Percentiles rank a stretch among this genome's conserved stretches.
phyloP scores from a whole-genome alignment of 495 filamentous ascomycete genomes.

The Saxophila tyrrhenica region DNA sequence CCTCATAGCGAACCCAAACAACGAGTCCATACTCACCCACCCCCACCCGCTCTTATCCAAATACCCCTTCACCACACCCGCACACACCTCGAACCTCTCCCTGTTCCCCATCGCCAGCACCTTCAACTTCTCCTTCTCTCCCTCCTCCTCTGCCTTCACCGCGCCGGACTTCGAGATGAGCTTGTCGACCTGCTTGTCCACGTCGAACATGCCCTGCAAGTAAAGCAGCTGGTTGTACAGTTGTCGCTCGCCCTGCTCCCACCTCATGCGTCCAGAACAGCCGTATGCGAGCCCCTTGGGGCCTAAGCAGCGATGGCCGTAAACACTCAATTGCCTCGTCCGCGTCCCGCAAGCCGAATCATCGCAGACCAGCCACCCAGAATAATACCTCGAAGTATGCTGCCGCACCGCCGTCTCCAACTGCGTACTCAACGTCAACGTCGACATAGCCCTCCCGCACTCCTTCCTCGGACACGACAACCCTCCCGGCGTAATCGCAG shows the following conservation, averaged over 20 bases:
- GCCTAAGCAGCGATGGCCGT: constrained; percentile 80
- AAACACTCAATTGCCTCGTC: constrained; percentile 84
- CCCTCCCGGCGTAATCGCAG: constrained; percentile 47
- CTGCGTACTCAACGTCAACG: constrained; percentile 69
- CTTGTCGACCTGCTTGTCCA: constrained; percentile 60
- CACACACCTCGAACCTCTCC: constrained; percentile 60
- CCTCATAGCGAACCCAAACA: constrained; percentile 60
- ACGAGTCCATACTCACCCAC: constrained; percentile 91
- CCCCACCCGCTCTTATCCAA: constrained; percentile 85
- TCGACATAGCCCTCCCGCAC: constrained; percentile 54
- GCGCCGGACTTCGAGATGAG: constrained; percentile 38
- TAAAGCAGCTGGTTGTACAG: constrained; percentile 93
- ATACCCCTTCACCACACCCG: constrained; percentile 71
- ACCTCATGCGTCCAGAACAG: constrained; percentile 80
- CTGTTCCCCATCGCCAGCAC: constrained; percentile 73
- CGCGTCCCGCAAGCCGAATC: constrained; percentile 76
- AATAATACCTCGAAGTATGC: constrained; percentile 74
- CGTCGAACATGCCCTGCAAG: constrained; percentile 75
- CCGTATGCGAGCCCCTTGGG: constrained; percentile 68
- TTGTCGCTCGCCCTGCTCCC: constrained; percentile 75
- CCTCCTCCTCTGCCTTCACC: constrained; percentile 28
- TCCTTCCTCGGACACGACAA: constrained; percentile 53
- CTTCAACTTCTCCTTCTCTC: constrained; percentile 46
- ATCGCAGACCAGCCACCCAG: constrained; percentile 82
- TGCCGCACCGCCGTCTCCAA: constrained; percentile 72